phyloP scores from a whole-genome alignment of 352 stramenopile genomes.

The Plasmopara muralis region DNA sequence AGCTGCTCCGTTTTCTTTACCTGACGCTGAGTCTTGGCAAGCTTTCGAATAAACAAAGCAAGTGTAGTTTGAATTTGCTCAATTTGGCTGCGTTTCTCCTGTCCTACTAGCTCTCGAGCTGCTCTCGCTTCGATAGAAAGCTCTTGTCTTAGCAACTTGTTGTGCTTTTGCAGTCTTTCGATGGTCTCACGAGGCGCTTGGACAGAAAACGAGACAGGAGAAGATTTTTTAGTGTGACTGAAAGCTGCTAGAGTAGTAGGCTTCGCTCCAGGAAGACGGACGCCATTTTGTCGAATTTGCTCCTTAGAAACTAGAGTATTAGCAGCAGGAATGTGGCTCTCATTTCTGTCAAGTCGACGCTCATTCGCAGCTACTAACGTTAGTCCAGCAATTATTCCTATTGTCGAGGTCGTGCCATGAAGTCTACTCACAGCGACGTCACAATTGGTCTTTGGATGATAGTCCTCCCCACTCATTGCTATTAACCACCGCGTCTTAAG shows the following conservation, averaged over 20 bases:
- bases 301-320: background rate
- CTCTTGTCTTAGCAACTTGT: slow-evolving; percentile 71
- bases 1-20: slow-evolving; percentile 43
- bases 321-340: slow-evolving; percentile 12
- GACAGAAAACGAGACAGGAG: slow-evolving; percentile 38
- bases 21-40: slow-evolving; percentile 34
- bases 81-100: slow-evolving; percentile 52
- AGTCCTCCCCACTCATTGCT: slow-evolving; percentile 18
- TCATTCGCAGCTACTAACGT: slow-evolving; percentile 35
- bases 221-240: slow-evolving; percentile 24
- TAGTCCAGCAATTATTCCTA: slow-evolving; percentile 52
- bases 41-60: slow-evolving; percentile 42
- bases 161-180: slow-evolving; percentile 61
- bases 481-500: slow-evolving; percentile 1
- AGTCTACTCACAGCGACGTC: slow-evolving; percentile 28
- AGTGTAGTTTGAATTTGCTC: slow-evolving; percentile 47
- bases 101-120: slow-evolving; percentile 37
- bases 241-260: slow-evolving; percentile 12
- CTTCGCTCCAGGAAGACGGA: slow-evolving; percentile 5
- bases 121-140: slow-evolving; percentile 63
- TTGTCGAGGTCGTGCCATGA: slow-evolving; percentile 34
- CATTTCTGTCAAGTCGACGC: slow-evolving; percentile 25
- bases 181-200: slow-evolving; percentile 67
- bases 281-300: slow-evolving; percentile 9
- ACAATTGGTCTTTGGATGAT: slow-evolving; percentile 16